Evolutionary conservation across 2,329 filamentous ascomycete genomes (phyloP).

Genomic region (Paramyrothecium sp.): DNA sequence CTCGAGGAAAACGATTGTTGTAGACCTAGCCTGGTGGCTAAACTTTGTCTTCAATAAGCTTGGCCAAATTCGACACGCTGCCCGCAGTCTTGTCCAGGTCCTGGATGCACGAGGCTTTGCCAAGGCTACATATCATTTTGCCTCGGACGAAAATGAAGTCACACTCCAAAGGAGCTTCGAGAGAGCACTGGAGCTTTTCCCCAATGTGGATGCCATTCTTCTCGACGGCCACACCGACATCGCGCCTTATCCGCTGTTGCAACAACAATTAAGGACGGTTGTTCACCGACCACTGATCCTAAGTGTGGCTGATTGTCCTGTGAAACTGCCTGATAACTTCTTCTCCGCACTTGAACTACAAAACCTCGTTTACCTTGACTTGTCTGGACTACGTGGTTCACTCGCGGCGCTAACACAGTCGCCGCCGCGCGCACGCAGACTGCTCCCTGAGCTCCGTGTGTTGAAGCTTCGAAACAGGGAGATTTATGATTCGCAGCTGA

Average conservation of each 20-base stretch:
- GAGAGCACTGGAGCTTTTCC: constrained; percentile 36
- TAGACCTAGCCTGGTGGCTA: constrained; percentile 50
- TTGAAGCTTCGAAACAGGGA: constrained; percentile 49
- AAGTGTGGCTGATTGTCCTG: constrained; percentile 41
- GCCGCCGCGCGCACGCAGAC: too few species aligned
- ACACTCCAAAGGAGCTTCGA: constrained; percentile 36
- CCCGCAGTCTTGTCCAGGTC: constrained; percentile 41
- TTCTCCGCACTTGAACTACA: constrained; percentile 35
- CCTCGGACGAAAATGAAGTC: constrained; percentile 33
- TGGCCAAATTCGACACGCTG: constrained; percentile 29
- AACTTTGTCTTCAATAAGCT: constrained; percentile 42
- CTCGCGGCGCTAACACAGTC: constrained; percentile 32
- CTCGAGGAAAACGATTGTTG: neutral
- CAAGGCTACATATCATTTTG: constrained; percentile 37
- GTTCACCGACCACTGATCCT: constrained; percentile 28
- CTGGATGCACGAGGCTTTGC: constrained; percentile 48
- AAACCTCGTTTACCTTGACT: constrained; percentile 49
- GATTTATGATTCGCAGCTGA: constrained; percentile 38
- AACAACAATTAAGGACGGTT: constrained; percentile 4
- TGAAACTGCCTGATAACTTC: constrained; percentile 37
- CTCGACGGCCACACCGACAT: constrained; percentile 46
- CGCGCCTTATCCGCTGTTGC: constrained; percentile 35
- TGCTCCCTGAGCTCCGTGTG: constrained; percentile 47
- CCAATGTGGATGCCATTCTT: constrained; percentile 43
- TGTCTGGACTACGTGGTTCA: constrained; percentile 48